Evolutionary conservation across 768 basidiomycete genomes (phyloP).

Genomic region (Lentinula sp.): DNA sequence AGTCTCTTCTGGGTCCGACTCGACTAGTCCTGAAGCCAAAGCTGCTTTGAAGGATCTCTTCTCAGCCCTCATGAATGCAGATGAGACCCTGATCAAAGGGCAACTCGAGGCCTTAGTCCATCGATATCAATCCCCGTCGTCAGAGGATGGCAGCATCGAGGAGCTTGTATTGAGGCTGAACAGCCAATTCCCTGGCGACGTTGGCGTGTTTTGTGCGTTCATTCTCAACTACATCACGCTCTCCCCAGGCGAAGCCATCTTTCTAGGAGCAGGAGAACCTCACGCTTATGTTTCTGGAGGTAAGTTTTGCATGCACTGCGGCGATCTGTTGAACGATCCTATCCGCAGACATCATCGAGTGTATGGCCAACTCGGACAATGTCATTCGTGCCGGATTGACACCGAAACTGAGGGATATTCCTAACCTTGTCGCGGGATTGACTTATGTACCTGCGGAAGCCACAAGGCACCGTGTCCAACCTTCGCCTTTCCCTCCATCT

Average conservation of each 20-base stretch:
- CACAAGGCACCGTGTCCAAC: constrained; percentile 62
- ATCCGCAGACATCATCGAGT: constrained; percentile 86
- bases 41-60: constrained; percentile 72
- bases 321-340: background rate
- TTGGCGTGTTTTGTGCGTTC: constrained; percentile 91
- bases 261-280: constrained; percentile 92
- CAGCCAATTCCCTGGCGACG: constrained; percentile 82
- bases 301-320: constrained; percentile 26
- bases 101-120: constrained; percentile 53
- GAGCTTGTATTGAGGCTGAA: constrained; percentile 60
- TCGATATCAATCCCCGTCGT: constrained; percentile 49
- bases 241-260: constrained; percentile 83
- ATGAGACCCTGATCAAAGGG: constrained; percentile 38
- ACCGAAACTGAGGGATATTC: constrained; percentile 91
- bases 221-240: constrained; percentile 82
- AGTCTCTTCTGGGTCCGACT: constrained; percentile 34
- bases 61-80: constrained; percentile 79
- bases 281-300: constrained; percentile 96
- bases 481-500: constrained; percentile 39
- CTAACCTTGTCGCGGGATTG: constrained; percentile 80
- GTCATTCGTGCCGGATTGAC: constrained; percentile 98
- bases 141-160: constrained; percentile 33
- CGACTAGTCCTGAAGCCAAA: constrained; percentile 44
- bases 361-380: constrained; percentile 99
- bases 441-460: constrained; percentile 76